Evolutionary conservation across 2,329 filamentous ascomycete species (phyloP), one percentile per base, ranked within the genome.

Genomic region (Diaporthe eres): DNA sequence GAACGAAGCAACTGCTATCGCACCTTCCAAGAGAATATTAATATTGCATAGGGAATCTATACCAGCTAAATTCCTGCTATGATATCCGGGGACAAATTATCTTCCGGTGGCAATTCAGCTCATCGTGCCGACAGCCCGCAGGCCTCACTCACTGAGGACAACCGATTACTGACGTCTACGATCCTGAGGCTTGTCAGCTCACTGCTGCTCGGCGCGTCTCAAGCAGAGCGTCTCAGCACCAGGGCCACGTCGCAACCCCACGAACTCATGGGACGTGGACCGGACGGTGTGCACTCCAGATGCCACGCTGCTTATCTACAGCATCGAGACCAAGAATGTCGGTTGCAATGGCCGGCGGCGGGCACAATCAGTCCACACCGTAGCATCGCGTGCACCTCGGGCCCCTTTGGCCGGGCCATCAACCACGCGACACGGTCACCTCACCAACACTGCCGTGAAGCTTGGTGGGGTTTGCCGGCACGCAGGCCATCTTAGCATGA

Each of bases 141-240:
- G 13, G 5, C 49, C 22, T 53, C 44, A 28, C 34, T 25, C 44
- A 28, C 34, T 25, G n/a, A 39, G 15, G 22, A 39, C 49, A 70
- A 49, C 49, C n/a, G 34, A 70, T 4, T 31, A 25, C n/a, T 70
- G 65, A 70, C 15, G 22, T 55, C 65, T 28, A 42, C 34, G 34
- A 42, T 55, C 19, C n/a, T 70, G 34, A 55, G 47, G 47, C 49
- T 42, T 17, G n/a, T 49, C 49, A 39, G 13, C 15, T 22, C 15
- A 31, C 65, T 42, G 65, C n/a, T 55, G 49, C 65, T 70, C 34
- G 65, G 47, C 34, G 65, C 65, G 65, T 70, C 65, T 70, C 65
- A 70, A 42, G 65, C 49, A 25, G 13, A 22, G 65, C 49, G 49
- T 55, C 65, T 55, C 49, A 55, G 47, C 65, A 10, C 34, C 17